Evolutionary conservation across 805 yeast genomes (phyloP), one percentile per base, ranked within the genome.

Genomic region (Saccharomycopsis olivae): DNA sequence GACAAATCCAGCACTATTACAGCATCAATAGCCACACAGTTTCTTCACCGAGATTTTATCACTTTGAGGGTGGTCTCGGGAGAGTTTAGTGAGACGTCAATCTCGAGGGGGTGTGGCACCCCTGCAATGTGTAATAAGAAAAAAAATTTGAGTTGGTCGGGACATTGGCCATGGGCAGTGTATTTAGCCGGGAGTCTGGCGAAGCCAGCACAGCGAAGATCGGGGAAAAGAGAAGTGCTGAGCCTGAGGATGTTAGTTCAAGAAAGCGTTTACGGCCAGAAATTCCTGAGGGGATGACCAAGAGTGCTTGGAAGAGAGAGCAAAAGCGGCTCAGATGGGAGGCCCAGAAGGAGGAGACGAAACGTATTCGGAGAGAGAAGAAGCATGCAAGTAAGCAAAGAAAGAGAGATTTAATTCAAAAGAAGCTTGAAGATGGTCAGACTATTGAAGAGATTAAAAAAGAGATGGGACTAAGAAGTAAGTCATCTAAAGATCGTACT

Each of bases 251-350:
- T 23, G 10, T 8, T 8, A 10, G 10, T 23, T 10, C 6, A 10
- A 23, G 10, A 6, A 23, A 23, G 25, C 6, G 10, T 11, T 24
- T 30, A 5, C 38, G 39, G 17, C 30, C 33, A 1, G 46, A 40
- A n/a, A 65, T 77, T 6, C 96, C 96, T 2, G 87, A 75, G 43
- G 96, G 95, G 4, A 79, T 89, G 83, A 77, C 94, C 23, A 85
- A 82, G 53, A 70, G 72, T 13, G 88, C 82, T 43, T 89, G 86
- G 82, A 89, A 89, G 58, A 77, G 77, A 51, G 66, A 69, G 44
- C 73, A 78, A 51, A 76, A 70, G 50, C 66, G 58, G 45, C 64
- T 68, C 50, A 62, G 63, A 46, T 75, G 80, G 68, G 86, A 76
- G 34, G 79, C 69, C 35, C 67, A 69, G 31, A 78, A 82, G 53